Base-by-base conservation (phyloP, 192 early-diverging fungal genomes). In the Coemansia reversa region DNA sequence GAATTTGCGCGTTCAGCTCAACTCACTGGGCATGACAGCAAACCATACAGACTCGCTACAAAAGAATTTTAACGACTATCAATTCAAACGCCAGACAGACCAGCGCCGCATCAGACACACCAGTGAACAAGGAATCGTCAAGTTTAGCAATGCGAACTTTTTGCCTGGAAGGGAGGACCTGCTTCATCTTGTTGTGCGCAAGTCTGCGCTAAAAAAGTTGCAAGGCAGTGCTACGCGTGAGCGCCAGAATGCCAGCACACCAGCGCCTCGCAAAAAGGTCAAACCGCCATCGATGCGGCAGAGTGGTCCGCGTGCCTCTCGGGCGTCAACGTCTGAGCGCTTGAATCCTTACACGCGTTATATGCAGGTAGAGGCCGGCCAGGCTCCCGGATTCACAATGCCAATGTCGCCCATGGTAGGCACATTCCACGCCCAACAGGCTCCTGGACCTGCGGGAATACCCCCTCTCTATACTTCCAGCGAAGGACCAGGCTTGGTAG, bases 41-140 rank as follows among this genome's bases (percentile, higher is more conserved):
- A 67, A 73, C 55, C 77, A 80, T 55, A 65, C 69, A 23, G 77
- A 80, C 50, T 80, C 77, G 33, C 62, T 80, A 51, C 77, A 80
- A 47, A 80, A 80, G 60, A 80, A 80, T 55, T 80, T 80, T 47
- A 80, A 80, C 66, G 77, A 80, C 62, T 80, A 80, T 39, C 71
- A 74, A 66, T 80, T 80, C 51, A 67, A 71, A 29, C 72, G 77
- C 25, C 65, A 58, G 55, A 80, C 77, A 22, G 77, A 80, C 28
- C 72, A 74, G 72, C 77, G 77, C 23, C 77, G 77, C 62, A 70
- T 70, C 19, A 72, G 77, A 51, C 77, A 80, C 50, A 80, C 72
- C 35, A 74, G 55, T 51, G 71, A 80, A 65, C 61, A 53, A 7
- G 63, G 62, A 5, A 70, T 71, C 45, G 72, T 75, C 52, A 80